Percentiles rank a stretch among this genome's conserved stretches.
phyloP scores from a whole-genome alignment of 1,284 basidiomycete genomes.

The Baeospora myosura region DNA sequence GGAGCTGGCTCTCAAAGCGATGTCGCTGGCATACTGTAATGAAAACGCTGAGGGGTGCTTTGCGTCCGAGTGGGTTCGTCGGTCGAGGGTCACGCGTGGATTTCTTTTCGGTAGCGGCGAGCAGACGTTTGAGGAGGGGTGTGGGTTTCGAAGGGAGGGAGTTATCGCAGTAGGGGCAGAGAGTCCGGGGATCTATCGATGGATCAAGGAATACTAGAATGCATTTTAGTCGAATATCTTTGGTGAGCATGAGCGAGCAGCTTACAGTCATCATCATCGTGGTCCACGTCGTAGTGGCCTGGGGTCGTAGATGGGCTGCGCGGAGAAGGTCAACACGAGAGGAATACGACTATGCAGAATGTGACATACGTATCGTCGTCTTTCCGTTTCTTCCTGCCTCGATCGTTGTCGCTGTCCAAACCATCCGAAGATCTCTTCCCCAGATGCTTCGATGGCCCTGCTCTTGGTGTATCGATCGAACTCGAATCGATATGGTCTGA shows the following conservation, averaged over 20 bases:
- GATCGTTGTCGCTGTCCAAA: conserved; percentile 18
- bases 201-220: conserved; percentile 39
- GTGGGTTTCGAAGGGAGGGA: conserved; percentile 57
- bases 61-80: conserved; percentile 61
- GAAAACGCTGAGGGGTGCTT: conserved; percentile 54
- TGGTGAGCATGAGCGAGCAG: neutral
- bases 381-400: conserved; percentile 28
- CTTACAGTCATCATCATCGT: conserved; percentile 15
- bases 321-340: conserved; percentile 1
- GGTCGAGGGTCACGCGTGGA: conserved; percentile 57
- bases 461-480: conserved; percentile 12
- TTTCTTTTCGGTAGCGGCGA: conserved; percentile 41
- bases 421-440: conserved; percentile 32
- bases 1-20: conserved; percentile 59
- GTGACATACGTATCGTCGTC: conserved; percentile 18
- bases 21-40: conserved; percentile 69
- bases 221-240: conserved; percentile 7
- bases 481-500: conserved; percentile 28
- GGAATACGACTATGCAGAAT: neutral
- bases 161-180: conserved; percentile 76
- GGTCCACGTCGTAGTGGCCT: conserved; percentile 14
- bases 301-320: neutral
- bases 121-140: conserved; percentile 46
- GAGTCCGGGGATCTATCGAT: conserved; percentile 47
- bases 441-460: conserved; percentile 13